Evolutionary conservation across 2,329 filamentous ascomycete genomes (phyloP), one percentile per base, ranked within the genome.

Genomic region (Aspergillus puulaauensis): DNA sequence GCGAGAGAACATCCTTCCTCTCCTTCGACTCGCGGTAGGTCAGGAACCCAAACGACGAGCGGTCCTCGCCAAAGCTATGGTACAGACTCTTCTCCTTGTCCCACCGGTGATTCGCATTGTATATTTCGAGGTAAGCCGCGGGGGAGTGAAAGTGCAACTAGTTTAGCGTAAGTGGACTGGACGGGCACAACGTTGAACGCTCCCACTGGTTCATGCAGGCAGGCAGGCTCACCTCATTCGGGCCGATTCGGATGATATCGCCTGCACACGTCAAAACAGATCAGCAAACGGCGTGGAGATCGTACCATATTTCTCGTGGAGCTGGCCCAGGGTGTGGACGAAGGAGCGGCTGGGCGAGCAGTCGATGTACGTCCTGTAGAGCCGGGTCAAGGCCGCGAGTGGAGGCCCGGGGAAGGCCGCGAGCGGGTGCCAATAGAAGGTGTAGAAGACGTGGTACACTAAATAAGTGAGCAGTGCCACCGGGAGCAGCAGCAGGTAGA

Each of bases 31-130:
- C 44, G 14, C 17, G 49, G 11, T 57, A 53, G 33, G 43, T 49
- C 3, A 57, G 48, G 12, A 33, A 57, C 8, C 55, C 55, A n/a
- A 57, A 57, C n/a, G 55, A 53, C 4, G 55, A 52, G 19, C 39
- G 49, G 31, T 53, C 55, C 35, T 57, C 55, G 17, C 50, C 55
- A 12, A 53, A 43, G 44, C 43, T 48, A 14, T 57, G 44, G 49
- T 57, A 57, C 7, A 57, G 35, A 19, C 31, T 31, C 27, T 49
- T 27, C n/a, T 53, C 49, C 27, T 57, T 53, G 19, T 57, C 55
- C 50, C 55, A 57, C 37, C 43, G 55, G 7, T 57, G 48, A 23
- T 35, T 40, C 11, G 40, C 33, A 41, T 39, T 53, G 24, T 44
- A 53, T 35, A 57, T 57, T 37, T 57, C 55, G 17, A 53, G 37